Evolutionary conservation across 176 grass and related monocot genomes (phyloP).

Genomic region (Thinopyrum elongatum): DNA sequence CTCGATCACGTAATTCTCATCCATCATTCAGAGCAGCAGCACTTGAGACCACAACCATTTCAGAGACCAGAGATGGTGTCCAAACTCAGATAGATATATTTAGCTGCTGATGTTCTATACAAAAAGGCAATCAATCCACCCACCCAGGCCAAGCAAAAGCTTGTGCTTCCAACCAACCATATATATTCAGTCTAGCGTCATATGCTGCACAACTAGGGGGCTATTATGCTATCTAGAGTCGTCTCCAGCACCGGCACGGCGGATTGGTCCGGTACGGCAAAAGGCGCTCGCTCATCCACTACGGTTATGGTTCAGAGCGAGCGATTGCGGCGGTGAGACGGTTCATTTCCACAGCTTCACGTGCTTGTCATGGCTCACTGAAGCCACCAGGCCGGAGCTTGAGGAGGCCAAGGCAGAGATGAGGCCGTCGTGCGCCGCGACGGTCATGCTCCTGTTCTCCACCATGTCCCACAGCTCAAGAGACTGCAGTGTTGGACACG

Average conservation of each 20-base stretch:
- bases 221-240: neutral
- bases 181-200: slow-evolving; percentile 23
- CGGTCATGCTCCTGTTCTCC: slow-evolving; percentile 69
- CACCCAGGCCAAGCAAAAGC: slow-evolving; percentile 11
- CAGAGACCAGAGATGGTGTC: neutral
- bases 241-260: slow-evolving; percentile 15
- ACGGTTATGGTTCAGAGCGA: neutral
- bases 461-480: slow-evolving; percentile 91
- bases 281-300: neutral
- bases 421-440: slow-evolving; percentile 58
- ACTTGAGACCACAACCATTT: neutral
- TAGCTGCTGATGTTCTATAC: slow-evolving; percentile 18
- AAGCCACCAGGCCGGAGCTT: slow-evolving; percentile 68
- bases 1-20: neutral
- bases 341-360: slow-evolving; percentile 86
- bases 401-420: slow-evolving; percentile 63
- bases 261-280: neutral
- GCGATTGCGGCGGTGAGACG: no score
- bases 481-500: slow-evolving; percentile 48
- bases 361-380: slow-evolving; percentile 76
- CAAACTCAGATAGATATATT: neutral
- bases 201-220: neutral
- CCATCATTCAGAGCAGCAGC: neutral
- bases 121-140: slow-evolving; percentile 40
- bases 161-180: neutral